Base-by-base conservation (phyloP, 169 alveolate species). In the Amoebophrya sp. region DNA sequence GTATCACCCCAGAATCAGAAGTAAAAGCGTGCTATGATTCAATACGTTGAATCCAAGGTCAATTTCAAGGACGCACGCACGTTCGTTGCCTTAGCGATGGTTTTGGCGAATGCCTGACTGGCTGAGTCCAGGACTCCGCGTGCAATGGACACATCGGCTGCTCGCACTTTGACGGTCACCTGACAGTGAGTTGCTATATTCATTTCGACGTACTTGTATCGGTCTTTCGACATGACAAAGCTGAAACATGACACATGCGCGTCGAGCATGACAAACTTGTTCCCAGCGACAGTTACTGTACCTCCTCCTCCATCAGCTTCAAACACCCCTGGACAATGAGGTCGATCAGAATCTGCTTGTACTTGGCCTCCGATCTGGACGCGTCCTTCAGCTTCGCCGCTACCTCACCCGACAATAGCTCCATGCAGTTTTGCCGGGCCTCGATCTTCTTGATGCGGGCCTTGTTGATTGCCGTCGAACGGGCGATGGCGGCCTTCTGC, bases 361-460 rank as follows among this genome's bases (percentile, higher is more conserved):
- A 97, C 39, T 95, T 96, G 77, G 94, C 94, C 55, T 93, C 92
- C 90, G 94, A 92, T 40, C 95, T 93, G 14, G 94, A 93, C 53
- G 97, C 93, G 95, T 95, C 96, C 93, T 95, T 95, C 90, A 89
- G 77, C 40, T 89, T 41, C 40, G 38, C 32, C 39, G 93, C 93
- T 0, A 55, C 40, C 35, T 54, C 55, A 40, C 39, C 90, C 25
- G 90, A 18, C 35, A 66, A 25, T 18, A 25, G 1, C 10, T 66
- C 83, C 35, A 66, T 66, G 83, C 77, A 93, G 38, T 0, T 95
- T 40, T 96, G 96, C 53, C 96, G 96, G 23, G 97, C 98, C 40
- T 96, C 95, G 94, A 97, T 94, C 89, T 96, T 96, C 66, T 95
- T 95, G 40, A 97, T 95, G 40, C 98, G 94, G 40, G 98, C 97